These are phyloP conservation scores for Leucosporidium yakuticum DNA, from an alignment of 768 basidiomycete genomes.

Conservation along the genomic window DNA sequence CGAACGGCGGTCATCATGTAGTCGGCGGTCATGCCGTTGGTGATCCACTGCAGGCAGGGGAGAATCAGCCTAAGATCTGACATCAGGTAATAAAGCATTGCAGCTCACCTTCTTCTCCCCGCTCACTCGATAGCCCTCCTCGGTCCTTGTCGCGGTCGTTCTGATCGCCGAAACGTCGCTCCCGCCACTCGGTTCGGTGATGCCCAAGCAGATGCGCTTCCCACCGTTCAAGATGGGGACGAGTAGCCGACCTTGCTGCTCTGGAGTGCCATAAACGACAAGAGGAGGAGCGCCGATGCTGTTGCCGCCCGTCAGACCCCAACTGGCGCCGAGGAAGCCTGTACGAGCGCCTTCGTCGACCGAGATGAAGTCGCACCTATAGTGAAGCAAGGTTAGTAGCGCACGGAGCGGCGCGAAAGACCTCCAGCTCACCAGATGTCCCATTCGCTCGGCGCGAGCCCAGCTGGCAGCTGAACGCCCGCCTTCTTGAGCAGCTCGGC, in stretches of 20 bases:
- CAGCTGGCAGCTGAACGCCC: background rate
- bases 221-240: conserved; percentile 21
- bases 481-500: background rate
- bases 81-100: background rate
- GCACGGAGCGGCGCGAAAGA: background rate
- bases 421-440: conserved; percentile 1
- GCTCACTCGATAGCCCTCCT: conserved; percentile 34
- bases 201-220: conserved; percentile 33
- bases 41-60: conserved; percentile 17
- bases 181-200: conserved; percentile 29
- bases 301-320: conserved; percentile 1
- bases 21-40: conserved; percentile 25
- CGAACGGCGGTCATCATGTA: conserved; percentile 33
- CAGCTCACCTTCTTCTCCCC: conserved; percentile 28
- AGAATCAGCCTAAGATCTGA: background rate
- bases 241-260: conserved; percentile 23
- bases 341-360: background rate
- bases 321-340: background rate
- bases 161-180: conserved; percentile 34
- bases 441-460: background rate
- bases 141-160: conserved; percentile 20
- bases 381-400: background rate
- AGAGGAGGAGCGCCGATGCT: conserved; percentile 15
- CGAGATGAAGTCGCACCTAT: too few species aligned
- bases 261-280: conserved; percentile 12